phyloP scores from a whole-genome alignment of 345 rosid species.

The Salix udensis region DNA sequence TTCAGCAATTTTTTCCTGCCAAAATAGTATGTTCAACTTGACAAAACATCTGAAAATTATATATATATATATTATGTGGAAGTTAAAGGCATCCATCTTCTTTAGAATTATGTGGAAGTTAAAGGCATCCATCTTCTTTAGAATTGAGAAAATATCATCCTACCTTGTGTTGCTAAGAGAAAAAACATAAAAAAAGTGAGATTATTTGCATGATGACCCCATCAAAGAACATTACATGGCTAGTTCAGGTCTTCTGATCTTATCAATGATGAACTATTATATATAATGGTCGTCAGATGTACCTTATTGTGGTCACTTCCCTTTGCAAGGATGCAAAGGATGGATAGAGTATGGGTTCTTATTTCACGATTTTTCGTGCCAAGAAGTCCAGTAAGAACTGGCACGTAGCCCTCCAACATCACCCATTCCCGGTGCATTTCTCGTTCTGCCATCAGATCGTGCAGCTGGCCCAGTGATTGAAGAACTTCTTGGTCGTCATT shows the following conservation, averaged over 20 bases:
- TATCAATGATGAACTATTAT: not conserved
- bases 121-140: not conserved
- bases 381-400: conserved; percentile 19
- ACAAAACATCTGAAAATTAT: not conserved
- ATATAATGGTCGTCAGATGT: not conserved
- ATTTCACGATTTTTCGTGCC: conserved; percentile 19
- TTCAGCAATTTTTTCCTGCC: conserved; percentile 22
- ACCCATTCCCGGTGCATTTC: conserved; percentile 20
- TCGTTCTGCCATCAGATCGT: conserved; percentile 18
- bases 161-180: not conserved
- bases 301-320: conserved; percentile 25
- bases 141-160: not conserved
- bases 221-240: not conserved
- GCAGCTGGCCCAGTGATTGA: conserved; percentile 17
- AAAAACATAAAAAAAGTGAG: not conserved
- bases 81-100: not conserved
- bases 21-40: not conserved
- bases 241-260: not conserved
- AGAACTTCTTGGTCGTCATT: conserved; percentile 24
- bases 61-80: too few relatives aligned
- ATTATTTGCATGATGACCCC: not conserved
- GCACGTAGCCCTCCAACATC: conserved; percentile 17
- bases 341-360: conserved; percentile 21
- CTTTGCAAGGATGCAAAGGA: conserved; percentile 25
- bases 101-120: not conserved